A percentile compares a stretch with the other conserved stretches of the same genome.
Evolutionary conservation across 306 rosid species (phyloP).

Genomic region (Vigna angularis): DNA sequence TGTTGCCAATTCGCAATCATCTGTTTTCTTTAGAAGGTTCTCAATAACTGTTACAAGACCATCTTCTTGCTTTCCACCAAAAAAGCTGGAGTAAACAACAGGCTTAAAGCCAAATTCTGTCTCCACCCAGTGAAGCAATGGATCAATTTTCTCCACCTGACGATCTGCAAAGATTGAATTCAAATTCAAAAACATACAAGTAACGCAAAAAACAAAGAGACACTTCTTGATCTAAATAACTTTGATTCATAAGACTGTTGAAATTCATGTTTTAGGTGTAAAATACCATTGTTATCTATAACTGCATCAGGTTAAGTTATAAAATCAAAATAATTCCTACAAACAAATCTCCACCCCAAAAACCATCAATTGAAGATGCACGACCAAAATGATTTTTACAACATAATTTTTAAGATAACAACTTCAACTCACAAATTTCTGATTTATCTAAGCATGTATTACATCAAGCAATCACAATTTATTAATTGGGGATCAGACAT

Average conservation of each 20-base stretch:
- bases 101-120: constrained; percentile 91
- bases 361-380: constrained; percentile 8
- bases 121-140: constrained; percentile 80
- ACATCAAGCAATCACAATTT: background rate
- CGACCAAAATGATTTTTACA: background rate
- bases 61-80: constrained; percentile 84
- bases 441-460: constrained; percentile 19
- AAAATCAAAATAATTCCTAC: background rate
- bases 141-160: constrained; percentile 88
- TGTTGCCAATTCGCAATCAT: constrained; percentile 86
- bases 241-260: constrained; percentile 14
- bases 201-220: background rate
- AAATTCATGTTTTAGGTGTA: background rate
- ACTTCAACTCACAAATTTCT: constrained; percentile 18
- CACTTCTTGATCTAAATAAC: constrained; percentile 28
- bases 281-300: constrained; percentile 5
- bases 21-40: constrained; percentile 64
- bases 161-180: constrained; percentile 56
- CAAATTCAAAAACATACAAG: constrained; percentile 21
- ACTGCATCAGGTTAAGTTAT: background rate
- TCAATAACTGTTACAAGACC: constrained; percentile 72
- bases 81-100: constrained; percentile 68
- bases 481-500: constrained; percentile 12
- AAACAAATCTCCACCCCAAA: background rate
- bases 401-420: background rate